Conservation (phyloP, 1,139 yeast species). For the Zygosaccharomyces sapae region DNA sequence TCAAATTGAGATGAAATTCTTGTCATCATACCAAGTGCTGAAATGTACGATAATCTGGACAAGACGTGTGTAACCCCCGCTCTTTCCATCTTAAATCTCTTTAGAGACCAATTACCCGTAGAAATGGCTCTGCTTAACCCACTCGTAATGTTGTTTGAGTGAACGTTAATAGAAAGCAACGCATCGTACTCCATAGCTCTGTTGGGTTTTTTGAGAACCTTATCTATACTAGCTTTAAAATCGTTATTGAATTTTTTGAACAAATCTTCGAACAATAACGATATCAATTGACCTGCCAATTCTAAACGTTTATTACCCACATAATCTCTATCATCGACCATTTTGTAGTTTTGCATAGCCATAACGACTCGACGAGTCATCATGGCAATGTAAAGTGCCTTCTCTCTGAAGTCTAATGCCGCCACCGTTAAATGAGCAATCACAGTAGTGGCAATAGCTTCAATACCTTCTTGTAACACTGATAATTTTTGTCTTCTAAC, state of each 20-base stretch:
- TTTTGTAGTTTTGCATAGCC: slow-evolving; percentile 91
- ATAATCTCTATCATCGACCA: slow-evolving; percentile 97
- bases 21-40: slow-evolving; percentile 99
- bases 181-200: slow-evolving; percentile 96
- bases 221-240: slow-evolving; percentile 90
- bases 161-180: slow-evolving; percentile 77
- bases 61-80: slow-evolving; percentile 98
- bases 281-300: slow-evolving; percentile 95
- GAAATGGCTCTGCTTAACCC: slow-evolving; percentile 96
- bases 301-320: slow-evolving; percentile 97
- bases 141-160: slow-evolving; percentile 85
- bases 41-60: slow-evolving; percentile 82
- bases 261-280: slow-evolving; percentile 89
- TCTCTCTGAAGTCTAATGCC: slow-evolving; percentile 85
- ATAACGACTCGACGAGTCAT: slow-evolving; percentile 95
- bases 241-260: slow-evolving; percentile 93
- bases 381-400: slow-evolving; percentile 88
- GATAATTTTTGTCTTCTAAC: slow-evolving; percentile 84
- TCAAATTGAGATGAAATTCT: slow-evolving; percentile 97
- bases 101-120: slow-evolving; percentile 97
- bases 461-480: slow-evolving; percentile 88
- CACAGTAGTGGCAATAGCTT: slow-evolving; percentile 93
- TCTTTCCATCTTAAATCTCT: slow-evolving; percentile 98
- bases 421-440: slow-evolving; percentile 90
- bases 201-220: slow-evolving; percentile 87